Conservation (phyloP, 1,284 basidiomycete species). For the Ceratobasidium sp. region DNA sequence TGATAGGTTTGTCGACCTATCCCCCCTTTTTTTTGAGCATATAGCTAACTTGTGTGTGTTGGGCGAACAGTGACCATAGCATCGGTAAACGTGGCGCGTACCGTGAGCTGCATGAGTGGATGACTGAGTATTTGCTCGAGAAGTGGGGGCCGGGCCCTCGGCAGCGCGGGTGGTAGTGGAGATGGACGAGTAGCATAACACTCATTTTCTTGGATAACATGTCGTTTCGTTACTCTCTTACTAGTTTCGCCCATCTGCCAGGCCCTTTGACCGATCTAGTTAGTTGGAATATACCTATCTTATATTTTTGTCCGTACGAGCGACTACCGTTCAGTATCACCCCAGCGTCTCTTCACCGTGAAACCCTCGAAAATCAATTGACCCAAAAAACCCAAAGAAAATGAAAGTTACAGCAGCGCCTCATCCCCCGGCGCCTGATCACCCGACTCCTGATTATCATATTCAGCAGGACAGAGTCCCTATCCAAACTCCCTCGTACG, state of each 20-base stretch:
- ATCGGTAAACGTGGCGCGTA: constrained; percentile 80
- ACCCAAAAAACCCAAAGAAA: constrained; percentile 25
- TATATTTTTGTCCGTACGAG: too few species aligned
- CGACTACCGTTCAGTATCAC: too few species aligned
- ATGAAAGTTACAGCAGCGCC: too few species aligned
- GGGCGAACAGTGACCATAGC: constrained; percentile 72
- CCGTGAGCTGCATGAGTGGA: constrained; percentile 86
- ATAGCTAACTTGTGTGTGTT: constrained; percentile 43
- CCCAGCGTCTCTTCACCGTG: too few species aligned
- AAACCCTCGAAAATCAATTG: not conserved
- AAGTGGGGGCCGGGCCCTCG: constrained; percentile 74
- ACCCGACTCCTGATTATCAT: not conserved
- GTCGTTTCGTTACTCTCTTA: too few species aligned
- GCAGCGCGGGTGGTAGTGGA: constrained; percentile 34
- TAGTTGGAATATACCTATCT: too few species aligned
- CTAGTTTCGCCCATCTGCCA: too few species aligned
- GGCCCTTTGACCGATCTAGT: too few species aligned
- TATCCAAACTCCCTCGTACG: constrained; percentile 40
- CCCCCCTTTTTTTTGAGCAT: constrained; percentile 26
- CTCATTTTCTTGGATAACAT: too few species aligned
- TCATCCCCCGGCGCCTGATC: too few species aligned
- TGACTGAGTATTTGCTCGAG: constrained; percentile 84
- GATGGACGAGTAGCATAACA: too few species aligned
- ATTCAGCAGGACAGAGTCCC: constrained; percentile 40
- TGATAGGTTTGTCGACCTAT: constrained; percentile 72